Evolutionary conservation across 208 protist genomes (phyloP), one percentile per base, ranked within the genome.

Genomic region (Acanthamoeba culbertsoni): DNA sequence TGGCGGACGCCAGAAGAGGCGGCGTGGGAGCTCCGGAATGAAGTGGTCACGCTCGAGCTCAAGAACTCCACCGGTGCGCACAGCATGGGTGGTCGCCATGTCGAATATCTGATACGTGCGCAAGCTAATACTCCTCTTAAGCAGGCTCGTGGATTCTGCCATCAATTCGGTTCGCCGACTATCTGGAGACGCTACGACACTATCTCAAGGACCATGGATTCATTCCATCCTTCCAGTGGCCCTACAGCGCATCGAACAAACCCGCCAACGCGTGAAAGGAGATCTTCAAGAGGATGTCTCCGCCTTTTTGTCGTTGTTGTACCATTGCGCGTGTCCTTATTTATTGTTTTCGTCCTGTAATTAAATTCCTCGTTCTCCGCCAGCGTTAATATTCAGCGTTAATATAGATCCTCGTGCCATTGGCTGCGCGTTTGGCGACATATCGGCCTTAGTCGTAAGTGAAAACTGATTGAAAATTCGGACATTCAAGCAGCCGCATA

Each of bases 211-310:
- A 90, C 82, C 82, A 90, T 20, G 82, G 82, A 45, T 65, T 90
- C 82, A 90, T 90, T 26, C 82, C 82, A 33, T 68, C 82, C 82
- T 90, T 90, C 51, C 46, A 90, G 82, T 90, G 82, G 82, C 82
- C 82, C 33, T 65, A 42, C 42, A 48, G 20, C 59, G 18, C 65
- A 35, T 4, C 63, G 18, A 65, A 35, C 23, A 43, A 37, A 37
- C n/a, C 16, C 18, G 33, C 63, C 63, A 43, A 26, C 63, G 62
- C 33, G 62, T 71, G 62, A 71, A 5, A 33, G 62, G 31, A 14
- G 3, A 14, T 12, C 31, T 14, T 42, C 31, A 5, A 12, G 20
- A 57, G 18, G 20, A 26, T 14, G 51, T 57, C 51, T 7, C 10
- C 53, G 20, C n/a, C 4, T 31, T 5, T n/a, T 68, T 26, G 7